Evolutionary conservation across 2,329 filamentous ascomycete species (phyloP), one percentile per base, ranked within the genome.

Genomic region (Colletotrichum salicis): DNA sequence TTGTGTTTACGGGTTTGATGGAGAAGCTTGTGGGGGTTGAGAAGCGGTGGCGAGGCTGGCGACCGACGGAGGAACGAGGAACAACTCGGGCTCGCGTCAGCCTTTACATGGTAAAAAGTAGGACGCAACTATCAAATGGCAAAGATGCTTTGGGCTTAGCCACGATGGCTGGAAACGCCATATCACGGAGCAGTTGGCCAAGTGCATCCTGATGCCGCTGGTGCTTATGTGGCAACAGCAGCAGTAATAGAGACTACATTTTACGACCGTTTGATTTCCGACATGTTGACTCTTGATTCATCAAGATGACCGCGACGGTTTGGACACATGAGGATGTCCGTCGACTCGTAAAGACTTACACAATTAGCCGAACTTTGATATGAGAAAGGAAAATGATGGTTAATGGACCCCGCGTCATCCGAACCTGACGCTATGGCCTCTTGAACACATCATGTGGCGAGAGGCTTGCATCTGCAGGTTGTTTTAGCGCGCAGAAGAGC

Each of bases 201-300:
- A 63, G 24, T 59, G 31, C 37, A 55, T 59, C 33, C 37, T 24
- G 57, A n/a, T 56, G 67, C 68, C 57, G 58, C 19, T 29, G 69
- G 54, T 69, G 69, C 33, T 35, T 48, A 48, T 41, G 52, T 55
- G 65, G 59, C 65, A 35, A 60, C 59, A 27, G 22, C 69, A 63
- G 69, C 69, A 37, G 59, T 66, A 71, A 71, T 71, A 64, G 45
- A 71, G 57, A 69, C 13, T 71, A 48, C 45, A 22, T 59, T 60
- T 71, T 60, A 71, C 65, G 29, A 35, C 29, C 27, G 29, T 41
- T n/a, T 22, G 48, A 15, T 11, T 27, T 13, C 31, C 13, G 5
- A 11, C 22, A 52, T 19, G 41, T 15, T 33, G 3, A 6, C 58
- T 10, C 15, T n/a, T 24, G 10, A 19, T 7, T 22, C 12, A 27